Conservation (phyloP, 805 yeast species). For the Kuraishia capsulata region DNA sequence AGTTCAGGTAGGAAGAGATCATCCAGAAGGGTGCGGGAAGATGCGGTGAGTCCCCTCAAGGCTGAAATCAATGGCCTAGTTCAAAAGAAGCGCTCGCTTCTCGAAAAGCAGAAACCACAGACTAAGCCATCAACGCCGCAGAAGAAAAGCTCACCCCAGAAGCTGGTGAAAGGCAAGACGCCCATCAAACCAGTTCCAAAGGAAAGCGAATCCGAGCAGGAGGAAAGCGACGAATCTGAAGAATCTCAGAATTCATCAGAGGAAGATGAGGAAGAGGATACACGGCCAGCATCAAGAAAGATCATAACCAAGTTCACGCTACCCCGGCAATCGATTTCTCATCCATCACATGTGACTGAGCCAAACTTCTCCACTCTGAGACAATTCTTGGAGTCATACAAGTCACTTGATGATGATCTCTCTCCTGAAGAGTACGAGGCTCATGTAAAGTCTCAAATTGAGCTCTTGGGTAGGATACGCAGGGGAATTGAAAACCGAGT, state of each 20-base stretch:
- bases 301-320: constrained; percentile 23
- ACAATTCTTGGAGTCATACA: constrained; percentile 44
- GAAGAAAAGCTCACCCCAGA: constrained; percentile 2
- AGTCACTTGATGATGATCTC: constrained; percentile 53
- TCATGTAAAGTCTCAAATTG: constrained; percentile 45
- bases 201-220: constrained; percentile 7
- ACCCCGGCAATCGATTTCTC: constrained; percentile 43
- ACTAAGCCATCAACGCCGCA: constrained; percentile 4
- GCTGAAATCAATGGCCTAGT: constrained; percentile 11
- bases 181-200: constrained; percentile 3
- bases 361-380: constrained; percentile 35
- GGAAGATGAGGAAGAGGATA: background rate
- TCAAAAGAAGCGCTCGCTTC: constrained; percentile 2
- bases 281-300: constrained; percentile 10
- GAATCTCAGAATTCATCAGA: constrained; percentile 7
- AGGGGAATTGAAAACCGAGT: constrained; percentile 36
- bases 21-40: constrained; percentile 9
- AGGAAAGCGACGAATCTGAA: constrained; percentile 7
- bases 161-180: constrained; percentile 6
- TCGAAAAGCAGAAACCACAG: constrained; percentile 2
- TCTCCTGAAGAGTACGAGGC: constrained; percentile 49
- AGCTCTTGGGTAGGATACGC: constrained; percentile 31
- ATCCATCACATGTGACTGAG: constrained; percentile 45
- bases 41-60: constrained; percentile 12
- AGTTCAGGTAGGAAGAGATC: constrained; percentile 15